Evolutionary conservation across 129 eudicot species (phyloP), one percentile per base, ranked within the genome.

Genomic region (Saposhnikovia divaricata): DNA sequence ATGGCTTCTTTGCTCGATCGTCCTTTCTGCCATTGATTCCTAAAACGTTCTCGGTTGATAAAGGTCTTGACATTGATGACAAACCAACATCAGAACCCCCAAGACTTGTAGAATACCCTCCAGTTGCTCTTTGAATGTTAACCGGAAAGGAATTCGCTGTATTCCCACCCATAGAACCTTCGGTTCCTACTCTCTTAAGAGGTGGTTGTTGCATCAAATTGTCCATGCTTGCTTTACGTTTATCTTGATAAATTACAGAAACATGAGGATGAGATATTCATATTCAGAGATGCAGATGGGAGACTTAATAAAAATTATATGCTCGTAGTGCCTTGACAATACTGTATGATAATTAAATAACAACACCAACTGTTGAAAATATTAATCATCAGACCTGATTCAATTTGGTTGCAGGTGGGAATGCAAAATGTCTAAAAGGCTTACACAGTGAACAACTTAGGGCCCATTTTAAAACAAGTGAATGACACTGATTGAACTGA

Each of bases 211-310:
- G 88, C 86, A 87, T 83, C 90, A 85, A 40, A 85, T 89, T 85
- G 85, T 91, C 93, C 86, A 83, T 87, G 85, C 88, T 86, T 39
- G 87, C 91, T 82, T 92, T 95, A 15, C 97, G 88, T 86, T 95
- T 95, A 81, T 86, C 98, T 91, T 66, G 53, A 79, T 25, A 81
- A 47, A 79, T 34, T 66, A 38, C 31, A 75, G 66, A 79, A 77
- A 68, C 66, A 59, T 2, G 4, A 47, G 47, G 63, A 46, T 46
- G 23, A 34, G 51, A 34, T 9, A 42, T 27, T 45, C 11, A 46
- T 27, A 19, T 28, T 31, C 3, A n/a, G 23, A 39, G 13, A 73
- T 44, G 51, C 55, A 73, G 13, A 25, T 27, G 15, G 16, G 4
- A 44, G 31, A 73, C 55, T 44, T 23, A 16, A 73, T 42, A 12